These are phyloP conservation scores for Sarocladium kiliense DNA, from an alignment of 2,329 filamentous ascomycete genomes.

Conservation along the genomic window DNA sequence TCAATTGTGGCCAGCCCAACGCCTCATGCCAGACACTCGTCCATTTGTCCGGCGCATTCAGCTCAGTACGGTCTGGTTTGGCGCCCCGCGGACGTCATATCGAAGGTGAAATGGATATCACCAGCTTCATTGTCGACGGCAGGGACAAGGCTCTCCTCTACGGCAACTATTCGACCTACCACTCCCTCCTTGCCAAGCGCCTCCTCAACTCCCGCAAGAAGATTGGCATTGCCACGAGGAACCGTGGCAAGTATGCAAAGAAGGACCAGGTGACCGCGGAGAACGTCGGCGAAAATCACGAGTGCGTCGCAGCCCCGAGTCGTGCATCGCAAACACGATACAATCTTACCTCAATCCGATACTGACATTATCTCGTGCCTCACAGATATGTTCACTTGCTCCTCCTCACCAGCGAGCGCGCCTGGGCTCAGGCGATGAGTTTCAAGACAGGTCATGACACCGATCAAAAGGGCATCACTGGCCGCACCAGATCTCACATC, in stretches of 20 bases:
- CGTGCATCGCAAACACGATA: not conserved
- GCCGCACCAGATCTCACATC: conserved; percentile 80
- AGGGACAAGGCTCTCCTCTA: conserved; percentile 80
- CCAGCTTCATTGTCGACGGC: conserved; percentile 71
- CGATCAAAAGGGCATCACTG: conserved; percentile 73
- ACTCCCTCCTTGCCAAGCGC: conserved; percentile 71
- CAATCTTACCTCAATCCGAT: not conserved
- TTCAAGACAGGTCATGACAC: conserved; percentile 80
- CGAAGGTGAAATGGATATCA: conserved; percentile 73
- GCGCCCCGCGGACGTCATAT: not conserved
- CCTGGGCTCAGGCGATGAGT: conserved; percentile 93
- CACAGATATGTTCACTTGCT: conserved; percentile 70
- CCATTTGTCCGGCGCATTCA: not conserved
- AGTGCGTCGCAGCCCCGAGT: conserved; percentile 47
- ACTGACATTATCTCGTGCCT: not conserved
- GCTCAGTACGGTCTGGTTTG: not conserved
- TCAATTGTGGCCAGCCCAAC: not conserved
- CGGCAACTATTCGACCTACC: conserved; percentile 84
- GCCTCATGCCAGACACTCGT: conserved; percentile 2
- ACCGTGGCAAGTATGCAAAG: conserved; percentile 77
- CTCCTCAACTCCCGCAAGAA: conserved; percentile 81
- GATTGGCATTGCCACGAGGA: conserved; percentile 76
- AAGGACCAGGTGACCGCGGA: conserved; percentile 67
- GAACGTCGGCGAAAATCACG: conserved; percentile 68
- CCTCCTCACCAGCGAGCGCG: conserved; percentile 80